phyloP scores from a whole-genome alignment of 345 rosid species.

The Dovyalis caffra region DNA sequence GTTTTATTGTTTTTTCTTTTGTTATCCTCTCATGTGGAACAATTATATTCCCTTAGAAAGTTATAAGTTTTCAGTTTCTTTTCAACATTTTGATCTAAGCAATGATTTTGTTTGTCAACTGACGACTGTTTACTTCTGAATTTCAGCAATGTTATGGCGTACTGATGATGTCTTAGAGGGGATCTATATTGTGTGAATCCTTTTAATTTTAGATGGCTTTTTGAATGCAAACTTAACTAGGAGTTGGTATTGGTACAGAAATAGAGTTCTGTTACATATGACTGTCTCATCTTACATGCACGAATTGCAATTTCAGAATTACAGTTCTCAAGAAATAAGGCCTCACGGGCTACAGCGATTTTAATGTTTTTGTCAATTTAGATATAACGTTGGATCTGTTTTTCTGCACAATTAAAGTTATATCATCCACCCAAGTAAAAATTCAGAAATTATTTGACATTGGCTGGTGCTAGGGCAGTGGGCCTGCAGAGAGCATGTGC shows the following conservation, averaged over 20 bases:
- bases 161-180: background rate
- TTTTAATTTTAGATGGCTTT: background rate
- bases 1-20: background rate
- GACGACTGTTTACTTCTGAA: background rate
- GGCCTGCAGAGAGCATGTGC: too few species aligned
- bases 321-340: background rate
- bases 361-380: too few species aligned
- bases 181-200: background rate
- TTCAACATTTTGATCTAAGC: slow-evolving; percentile 2
- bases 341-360: too few species aligned
- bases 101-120: background rate
- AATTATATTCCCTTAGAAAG: background rate
- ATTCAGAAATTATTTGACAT: too few species aligned
- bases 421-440: too few species aligned
- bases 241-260: background rate
- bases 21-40: background rate
- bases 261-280: background rate
- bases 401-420: too few species aligned
- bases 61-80: background rate
- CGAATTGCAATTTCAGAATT: background rate
- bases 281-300: too few species aligned
- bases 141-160: background rate
- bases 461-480: too few species aligned
- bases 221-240: background rate
- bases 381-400: too few species aligned